Evolutionary conservation across 805 yeast genomes (phyloP), one percentile per base, ranked within the genome.

Genomic region (Candida succiphila): DNA sequence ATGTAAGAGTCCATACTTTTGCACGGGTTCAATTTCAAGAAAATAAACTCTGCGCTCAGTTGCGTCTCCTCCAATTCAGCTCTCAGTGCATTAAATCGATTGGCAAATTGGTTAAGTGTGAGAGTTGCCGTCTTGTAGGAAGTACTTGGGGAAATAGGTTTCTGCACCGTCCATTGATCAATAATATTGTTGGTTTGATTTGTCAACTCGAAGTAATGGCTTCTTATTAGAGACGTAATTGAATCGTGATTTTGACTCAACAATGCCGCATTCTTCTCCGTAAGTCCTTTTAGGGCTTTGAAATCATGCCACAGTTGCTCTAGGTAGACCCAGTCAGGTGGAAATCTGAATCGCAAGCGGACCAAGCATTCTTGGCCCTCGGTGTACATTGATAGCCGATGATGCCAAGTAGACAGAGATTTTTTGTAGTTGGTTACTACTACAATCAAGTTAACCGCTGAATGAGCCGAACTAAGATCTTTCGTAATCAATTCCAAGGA

Each of bases 281-380:
- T 68, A 33, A 9, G 71, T 48, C 25, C 69, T 61, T 1, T 42
- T 33, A 22, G 77, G 46, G 73, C 58, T 1, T 56, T 44, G 34
- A 63, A 48, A 34, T 71, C 75, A 32, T 59, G 61, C 12, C 70
- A 74, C 0, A 84, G 36, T 42, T 84, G 94, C 27, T 81, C 92
- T 30, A 59, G 60, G 47, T 60, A 72, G 1, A 77, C 39, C 80
- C 87, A 79, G 20, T 67, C 65, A 0, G 54, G 24, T 0, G 78
- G 70, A 32, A 73, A 65, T 17, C 59, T 60, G 38, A 55, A 67
- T 29, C 78, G 55, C n/a, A 63, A 56, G 20, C 65, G 61, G 2
- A 58, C 25, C 16, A 59, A 29, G 2, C 49, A 17, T 1, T 27
- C 29, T 27, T 56, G 53, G 9, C 68, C 65, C 2, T 41, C 27